Base-by-base conservation (phyloP, 2,329 filamentous ascomycete genomes). In the Fusarium metavorans region DNA sequence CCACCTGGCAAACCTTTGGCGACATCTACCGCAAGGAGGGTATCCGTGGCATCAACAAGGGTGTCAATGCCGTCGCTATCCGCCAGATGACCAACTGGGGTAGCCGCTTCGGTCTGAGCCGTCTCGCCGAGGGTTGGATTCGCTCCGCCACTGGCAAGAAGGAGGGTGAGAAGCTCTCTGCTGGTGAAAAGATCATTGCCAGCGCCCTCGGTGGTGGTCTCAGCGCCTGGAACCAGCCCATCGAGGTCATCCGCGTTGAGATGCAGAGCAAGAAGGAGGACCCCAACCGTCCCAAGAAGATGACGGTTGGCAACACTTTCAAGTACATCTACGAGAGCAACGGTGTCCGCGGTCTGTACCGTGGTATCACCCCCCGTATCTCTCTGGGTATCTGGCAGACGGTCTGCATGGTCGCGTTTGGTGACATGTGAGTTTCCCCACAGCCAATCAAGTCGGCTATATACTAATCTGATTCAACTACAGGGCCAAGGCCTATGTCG, bases 51-150 rank as follows among this genome's bases (percentile, higher is more conserved):
- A 98, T 99, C 89, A 99, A 99, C 92, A 95, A 93, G 86, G 97
- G 97, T 83, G 97, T 99, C 85, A 99, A 99, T 83, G 97, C 97
- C 76, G 97, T 99, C 69, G 97, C 97, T 76, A 98, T 99, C 83
- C 93, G 97, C 80, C 97, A 99, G 88, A 98, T 98, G 89, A 98
- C 97, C 84, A 99, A 99, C 90, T 99, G 97, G 97, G 97, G 97
- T 73, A 96, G 93, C 54, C 93, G 97, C 74, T 99, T 99, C 85
- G 97, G 97, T 84, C 90, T 99, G 76, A 95, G 93, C 78, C 93
- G 97, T 83, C 90, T 98, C 77, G 95, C 95, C 64, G 97, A 99
- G 89, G 91, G 92, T 78, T 93, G 93, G 73, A 98, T 99, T 83
- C 93, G 95, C 80, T 90, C 86, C 70, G 81, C 89, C 68, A 96